Evolutionary conservation across 495 filamentous ascomycete species (phyloP), one percentile per base, ranked within the genome.

Genomic region (Trichocladium antarcticum): DNA sequence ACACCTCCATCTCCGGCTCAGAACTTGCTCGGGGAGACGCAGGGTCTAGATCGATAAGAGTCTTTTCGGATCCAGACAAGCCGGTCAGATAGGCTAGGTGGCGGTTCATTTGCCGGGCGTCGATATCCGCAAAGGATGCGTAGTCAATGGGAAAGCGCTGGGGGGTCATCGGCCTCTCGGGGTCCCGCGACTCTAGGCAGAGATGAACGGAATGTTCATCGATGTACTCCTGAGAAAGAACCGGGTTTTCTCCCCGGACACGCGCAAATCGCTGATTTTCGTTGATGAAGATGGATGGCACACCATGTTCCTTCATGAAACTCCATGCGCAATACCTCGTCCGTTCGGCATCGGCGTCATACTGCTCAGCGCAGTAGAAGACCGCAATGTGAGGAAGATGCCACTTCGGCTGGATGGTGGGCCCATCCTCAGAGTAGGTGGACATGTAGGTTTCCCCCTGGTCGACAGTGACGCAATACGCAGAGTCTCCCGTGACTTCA

Each of bases 221-320:
- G 22, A 66, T 47, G 22, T 50, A 57, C n/a, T n/a, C n/a, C n/a
- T n/a, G n/a, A n/a, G n/a, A n/a, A n/a, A n/a, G n/a, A n/a, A n/a
- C n/a, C n/a, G n/a, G n/a, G 3, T 52, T 36, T 10, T n/a, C 42
- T 63, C 58, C 66, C 9, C 17, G 16, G 14, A 51, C 60, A n/a
- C n/a, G n/a, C n/a, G n/a, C n/a, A n/a, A n/a, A n/a, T n/a, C n/a
- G n/a, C n/a, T n/a, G n/a, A n/a, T n/a, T n/a, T n/a, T n/a, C n/a
- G n/a, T n/a, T n/a, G n/a, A 89, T 80, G 39, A 83, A 68, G 62
- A 89, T 77, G 12, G 70, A 75, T 8, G 84, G 82, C 44, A 87
- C 68, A 20, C 60, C 69, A 56, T 87, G 83, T 34, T 78, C 73
- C 38, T 72, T 70, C 74, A 85, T 77, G 59, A 87, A 83, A 22